Conservation (phyloP, 192 early-diverging fungal genomes). For the Coemansia sp. region DNA sequence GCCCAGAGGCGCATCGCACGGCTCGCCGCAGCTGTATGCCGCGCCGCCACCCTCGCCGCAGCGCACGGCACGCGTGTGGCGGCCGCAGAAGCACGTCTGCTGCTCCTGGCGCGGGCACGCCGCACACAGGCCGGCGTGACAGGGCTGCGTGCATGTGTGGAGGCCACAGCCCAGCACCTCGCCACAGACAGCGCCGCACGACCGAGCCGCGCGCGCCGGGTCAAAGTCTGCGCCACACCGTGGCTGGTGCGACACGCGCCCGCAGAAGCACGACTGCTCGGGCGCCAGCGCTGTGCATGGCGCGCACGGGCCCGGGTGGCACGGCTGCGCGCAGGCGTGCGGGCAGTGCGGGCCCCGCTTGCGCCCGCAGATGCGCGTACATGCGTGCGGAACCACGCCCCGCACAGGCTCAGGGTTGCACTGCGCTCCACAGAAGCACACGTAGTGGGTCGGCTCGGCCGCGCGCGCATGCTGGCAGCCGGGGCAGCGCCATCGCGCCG, state of each 20-base stretch:
- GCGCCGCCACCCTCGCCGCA: constrained; percentile 52
- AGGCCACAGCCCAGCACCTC: constrained; percentile 72
- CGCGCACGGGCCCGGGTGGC: constrained; percentile 95
- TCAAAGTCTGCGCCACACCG: constrained; percentile 77
- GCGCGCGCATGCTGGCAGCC: constrained; percentile 80
- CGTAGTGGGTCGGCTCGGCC: constrained; percentile 72
- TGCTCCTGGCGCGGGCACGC: constrained; percentile 60
- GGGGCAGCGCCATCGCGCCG: constrained; percentile 81
- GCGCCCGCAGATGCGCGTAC: constrained; percentile 76
- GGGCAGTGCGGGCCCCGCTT: constrained; percentile 63
- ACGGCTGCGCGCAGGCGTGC: constrained; percentile 79
- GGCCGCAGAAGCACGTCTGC: constrained; percentile 75
- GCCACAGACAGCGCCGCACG: constrained; percentile 74
- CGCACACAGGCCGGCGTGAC: constrained; percentile 72
- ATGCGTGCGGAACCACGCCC: constrained; percentile 80
- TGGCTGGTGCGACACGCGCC: constrained; percentile 64
- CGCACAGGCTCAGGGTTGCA: constrained; percentile 68
- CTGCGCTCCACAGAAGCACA: constrained; percentile 87
- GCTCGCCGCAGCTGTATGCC: constrained; percentile 31
- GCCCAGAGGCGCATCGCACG: constrained; percentile 28
- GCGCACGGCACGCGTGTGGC: constrained; percentile 54
- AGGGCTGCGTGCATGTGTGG: constrained; percentile 66
- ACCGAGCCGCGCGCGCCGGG: constrained; percentile 60
- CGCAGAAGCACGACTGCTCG: constrained; percentile 82
- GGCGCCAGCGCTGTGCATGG: constrained; percentile 85